phyloP scores from a whole-genome alignment of 441 rosid species.

The Erodium chrysanthum region DNA sequence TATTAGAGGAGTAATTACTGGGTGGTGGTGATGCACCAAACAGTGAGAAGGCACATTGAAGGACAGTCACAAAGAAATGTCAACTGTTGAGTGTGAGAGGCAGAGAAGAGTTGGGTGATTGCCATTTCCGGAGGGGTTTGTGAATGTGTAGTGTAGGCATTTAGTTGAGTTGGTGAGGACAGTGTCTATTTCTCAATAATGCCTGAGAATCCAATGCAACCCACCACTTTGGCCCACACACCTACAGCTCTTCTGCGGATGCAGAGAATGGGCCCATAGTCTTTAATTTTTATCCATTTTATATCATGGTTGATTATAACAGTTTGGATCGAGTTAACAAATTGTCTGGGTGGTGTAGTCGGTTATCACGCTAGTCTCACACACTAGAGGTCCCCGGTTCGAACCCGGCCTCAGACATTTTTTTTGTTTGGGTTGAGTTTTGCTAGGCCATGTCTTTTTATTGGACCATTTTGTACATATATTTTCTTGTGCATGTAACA shows the following conservation, averaged over 20 bases:
- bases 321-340: background rate
- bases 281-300: background rate
- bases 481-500: no score
- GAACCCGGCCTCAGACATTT: slow-evolving; percentile 86
- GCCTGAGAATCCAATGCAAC: slow-evolving; percentile 6
- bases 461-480: no score
- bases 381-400: slow-evolving; percentile 99
- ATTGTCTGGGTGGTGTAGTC: slow-evolving; percentile 9
- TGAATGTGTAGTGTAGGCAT: background rate
- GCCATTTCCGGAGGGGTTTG: background rate
- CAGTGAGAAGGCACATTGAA: background rate
- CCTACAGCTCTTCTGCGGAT: background rate
- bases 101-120: background rate
- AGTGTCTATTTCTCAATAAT: background rate
- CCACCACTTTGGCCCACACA: slow-evolving; percentile 5
- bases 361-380: slow-evolving; percentile 24
- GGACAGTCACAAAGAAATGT: no score
- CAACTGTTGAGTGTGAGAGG: no score
- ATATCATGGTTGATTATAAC: background rate
- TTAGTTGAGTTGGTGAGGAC: background rate
- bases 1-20: background rate
- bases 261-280: background rate
- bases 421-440: background rate
- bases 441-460: no score
- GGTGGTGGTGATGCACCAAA: background rate